Conservation (phyloP, 805 yeast genomes). For the Lachancea sp. region DNA sequence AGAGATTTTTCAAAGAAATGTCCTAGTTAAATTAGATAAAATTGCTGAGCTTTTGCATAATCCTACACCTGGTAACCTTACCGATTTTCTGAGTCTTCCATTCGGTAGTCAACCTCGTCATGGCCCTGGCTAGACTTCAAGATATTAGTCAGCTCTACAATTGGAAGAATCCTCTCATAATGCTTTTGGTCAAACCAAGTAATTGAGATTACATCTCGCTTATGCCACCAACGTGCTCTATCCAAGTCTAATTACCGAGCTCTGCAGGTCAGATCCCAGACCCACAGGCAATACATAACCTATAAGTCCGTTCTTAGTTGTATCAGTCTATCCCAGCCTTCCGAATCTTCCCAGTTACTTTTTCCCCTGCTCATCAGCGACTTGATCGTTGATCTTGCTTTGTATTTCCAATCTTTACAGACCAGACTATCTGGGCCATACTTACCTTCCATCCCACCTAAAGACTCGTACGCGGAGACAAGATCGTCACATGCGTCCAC, state of each 20-base stretch:
- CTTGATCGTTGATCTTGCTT: constrained; percentile 65
- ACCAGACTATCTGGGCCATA: constrained; percentile 77
- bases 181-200: not conserved
- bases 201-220: not conserved
- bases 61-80: not conserved
- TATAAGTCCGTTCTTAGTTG: constrained; percentile 29
- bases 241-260: not conserved
- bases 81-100: constrained; percentile 1
- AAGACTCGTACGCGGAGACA: constrained; percentile 76
- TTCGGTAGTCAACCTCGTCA: not conserved
- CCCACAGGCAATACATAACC: not conserved
- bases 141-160: not conserved
- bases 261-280: not conserved
- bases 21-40: constrained; percentile 13
- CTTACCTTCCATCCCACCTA: constrained; percentile 80
- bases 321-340: constrained; percentile 63
- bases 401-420: constrained; percentile 88
- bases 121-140: not conserved
- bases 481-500: constrained; percentile 73
- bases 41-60: constrained; percentile 7
- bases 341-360: constrained; percentile 69
- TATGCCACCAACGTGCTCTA: not conserved
- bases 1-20: constrained; percentile 12
- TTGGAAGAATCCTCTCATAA: no score
- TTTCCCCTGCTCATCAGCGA: constrained; percentile 75